Evolutionary conservation across 2,329 filamentous ascomycete genomes (phyloP), one percentile per base, ranked within the genome.

Genomic region (Erysiphe pulchra): DNA sequence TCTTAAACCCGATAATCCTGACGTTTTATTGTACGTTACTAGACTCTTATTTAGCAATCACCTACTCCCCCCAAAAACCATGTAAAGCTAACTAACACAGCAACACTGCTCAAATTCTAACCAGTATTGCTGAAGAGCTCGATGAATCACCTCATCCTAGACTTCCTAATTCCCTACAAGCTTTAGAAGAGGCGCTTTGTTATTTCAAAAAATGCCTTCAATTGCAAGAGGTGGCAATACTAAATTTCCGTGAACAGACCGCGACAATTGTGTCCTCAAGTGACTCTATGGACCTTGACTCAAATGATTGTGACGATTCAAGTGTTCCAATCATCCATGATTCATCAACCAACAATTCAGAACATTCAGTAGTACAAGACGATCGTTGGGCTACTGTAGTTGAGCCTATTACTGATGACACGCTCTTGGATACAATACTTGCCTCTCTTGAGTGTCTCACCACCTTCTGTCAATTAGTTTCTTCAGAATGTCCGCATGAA

Each of bases 51-150:
- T 6, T 24, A 16, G 18, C 13, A 14, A 34, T n/a, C 20, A 47
- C 32, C 2, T 28, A 14, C 30, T 4, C 14, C 16, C 4, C 31
- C 16, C 13, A 9, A 11, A 10, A 18, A 44, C n/a, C 28, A 28
- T n/a, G 11, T 30, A 2, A 31, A 13, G 42, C 47, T 50, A 45
- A 55, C 45, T 39, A 40, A 18, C 24, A 44, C 40, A 61, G 59
- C 63, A 84, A 83, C 55, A 76, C 73, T 6, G 75, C 71, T 1
- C 78, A 82, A 58, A 73, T 80, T 3, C 62, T 82, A 34, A 77
- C 72, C 0, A 73, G 69, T 50, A 62, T 82, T 34, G 75, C 73
- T 1, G 78, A 83, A 60, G 63, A 63, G 2, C 56, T 71, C 8
- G 66, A 65, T 38, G 65, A 67, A 6, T 56, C 59, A 1, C 58